A percentile compares a stretch with the other conserved stretches of the same genome.
phyloP scores from a whole-genome alignment of 805 yeast species.

The Tetrapisispora pingtungensis region DNA sequence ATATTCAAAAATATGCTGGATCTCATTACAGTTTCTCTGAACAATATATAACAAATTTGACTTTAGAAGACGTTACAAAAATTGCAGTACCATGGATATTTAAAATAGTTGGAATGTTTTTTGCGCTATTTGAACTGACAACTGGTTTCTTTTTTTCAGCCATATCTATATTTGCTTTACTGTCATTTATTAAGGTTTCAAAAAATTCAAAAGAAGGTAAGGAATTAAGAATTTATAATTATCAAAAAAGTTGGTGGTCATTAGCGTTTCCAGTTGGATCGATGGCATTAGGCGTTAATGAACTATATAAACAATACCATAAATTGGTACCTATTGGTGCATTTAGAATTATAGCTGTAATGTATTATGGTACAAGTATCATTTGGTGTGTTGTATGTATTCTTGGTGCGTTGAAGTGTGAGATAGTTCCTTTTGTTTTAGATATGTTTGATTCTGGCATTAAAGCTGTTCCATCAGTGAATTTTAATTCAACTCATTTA shows the following conservation, averaged over 20 bases:
- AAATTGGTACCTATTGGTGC: conserved; percentile 33
- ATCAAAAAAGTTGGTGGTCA: conserved; percentile 62
- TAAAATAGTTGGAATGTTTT: conserved; percentile 29
- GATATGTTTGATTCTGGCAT: not conserved
- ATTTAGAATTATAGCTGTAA: conserved; percentile 51
- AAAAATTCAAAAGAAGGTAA: conserved; percentile 8
- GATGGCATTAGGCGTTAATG: conserved; percentile 50
- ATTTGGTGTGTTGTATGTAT: conserved; percentile 37
- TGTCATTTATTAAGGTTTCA: conserved; percentile 15
- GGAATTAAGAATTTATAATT: conserved; percentile 27
- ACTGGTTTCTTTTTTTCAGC: conserved; percentile 52
- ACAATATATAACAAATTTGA: not conserved
- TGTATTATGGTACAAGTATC: conserved; percentile 48
- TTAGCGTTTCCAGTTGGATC: conserved; percentile 89
- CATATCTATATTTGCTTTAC: conserved; percentile 30
- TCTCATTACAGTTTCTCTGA: conserved; percentile 10
- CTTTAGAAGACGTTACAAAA: conserved; percentile 10
- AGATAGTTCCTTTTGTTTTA: not conserved
- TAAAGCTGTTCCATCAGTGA: not conserved
- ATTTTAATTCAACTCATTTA: not conserved
- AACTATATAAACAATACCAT: conserved; percentile 40
- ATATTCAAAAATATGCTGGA: conserved; percentile 23
- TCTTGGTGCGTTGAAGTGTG: conserved; percentile 6
- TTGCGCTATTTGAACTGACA: conserved; percentile 39
- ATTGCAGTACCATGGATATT: conserved; percentile 25